Evolutionary conservation across 2,329 filamentous ascomycete species (phyloP).

Genomic region (Epichloe hybrida): DNA sequence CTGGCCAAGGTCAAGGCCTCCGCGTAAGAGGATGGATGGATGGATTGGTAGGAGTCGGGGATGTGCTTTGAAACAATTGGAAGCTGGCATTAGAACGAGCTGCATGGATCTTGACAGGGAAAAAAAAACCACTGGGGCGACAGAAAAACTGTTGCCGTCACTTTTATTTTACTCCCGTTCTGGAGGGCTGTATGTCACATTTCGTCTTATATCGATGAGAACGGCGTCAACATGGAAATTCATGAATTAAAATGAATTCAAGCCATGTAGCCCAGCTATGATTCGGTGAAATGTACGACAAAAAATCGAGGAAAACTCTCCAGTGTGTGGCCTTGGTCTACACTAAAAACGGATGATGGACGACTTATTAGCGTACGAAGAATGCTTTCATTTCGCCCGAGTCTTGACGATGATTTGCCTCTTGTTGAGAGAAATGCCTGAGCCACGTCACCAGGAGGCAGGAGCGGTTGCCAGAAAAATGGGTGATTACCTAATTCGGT

Average conservation of each 20-base stretch:
- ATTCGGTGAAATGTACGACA: constrained; percentile 6
- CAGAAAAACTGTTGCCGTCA: constrained; percentile 27
- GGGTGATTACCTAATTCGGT: constrained; percentile 27
- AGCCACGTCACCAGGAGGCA: background rate
- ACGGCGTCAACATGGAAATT: constrained; percentile 55
- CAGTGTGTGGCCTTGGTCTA: background rate
- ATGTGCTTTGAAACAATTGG: constrained; percentile 16
- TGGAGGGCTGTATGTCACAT: constrained; percentile 53
- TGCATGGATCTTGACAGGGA: constrained; percentile 22
- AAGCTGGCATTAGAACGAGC: constrained; percentile 25
- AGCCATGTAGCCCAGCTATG: constrained; percentile 17
- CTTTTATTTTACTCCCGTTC: constrained; percentile 34
- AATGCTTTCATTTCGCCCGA: background rate
- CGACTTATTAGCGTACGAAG: background rate
- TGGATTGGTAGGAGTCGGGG: constrained; percentile 18
- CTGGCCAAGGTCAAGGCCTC: constrained; percentile 82
- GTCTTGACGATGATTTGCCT: background rate
- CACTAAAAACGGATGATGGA: too few species aligned
- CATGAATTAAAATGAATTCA: constrained; percentile 30
- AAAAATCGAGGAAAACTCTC: background rate
- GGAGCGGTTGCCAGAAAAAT: constrained; percentile 2
- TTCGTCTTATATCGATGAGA: constrained; percentile 41
- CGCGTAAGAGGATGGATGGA: constrained; percentile 41
- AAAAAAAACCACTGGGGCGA: constrained; percentile 19
- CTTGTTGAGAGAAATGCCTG: background rate